These are phyloP conservation scores for Triglochin maritima DNA, from an alignment of 106 monocot species.

Conservation along the genomic window DNA sequence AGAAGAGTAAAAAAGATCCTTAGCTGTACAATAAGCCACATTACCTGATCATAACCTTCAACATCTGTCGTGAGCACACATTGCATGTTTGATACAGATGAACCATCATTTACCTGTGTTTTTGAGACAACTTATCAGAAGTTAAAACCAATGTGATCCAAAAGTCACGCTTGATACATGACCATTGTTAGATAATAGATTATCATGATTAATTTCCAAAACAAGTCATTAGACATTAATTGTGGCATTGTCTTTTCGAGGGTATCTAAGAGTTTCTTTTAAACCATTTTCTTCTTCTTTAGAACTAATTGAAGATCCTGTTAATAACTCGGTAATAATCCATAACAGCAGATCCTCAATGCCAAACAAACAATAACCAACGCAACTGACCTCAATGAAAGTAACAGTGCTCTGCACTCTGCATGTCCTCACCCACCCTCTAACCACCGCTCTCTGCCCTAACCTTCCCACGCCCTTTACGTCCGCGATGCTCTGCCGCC, in stretches of 20 bases:
- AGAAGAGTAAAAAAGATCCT: neutral
- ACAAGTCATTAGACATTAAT: too few species aligned
- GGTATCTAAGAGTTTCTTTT: neutral
- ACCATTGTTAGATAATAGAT: too few species aligned
- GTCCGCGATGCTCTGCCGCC: slow-evolving; percentile 54
- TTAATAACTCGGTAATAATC: neutral
- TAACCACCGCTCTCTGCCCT: slow-evolving; percentile 47
- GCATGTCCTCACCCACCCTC: slow-evolving; percentile 93
- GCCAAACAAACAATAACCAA: neutral
- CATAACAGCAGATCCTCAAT: neutral
- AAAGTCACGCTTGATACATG: neutral
- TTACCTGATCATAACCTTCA: slow-evolving; percentile 86
- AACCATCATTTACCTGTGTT: slow-evolving; percentile 89
- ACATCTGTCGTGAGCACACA: slow-evolving; percentile 72
- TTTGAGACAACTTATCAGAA: neutral
- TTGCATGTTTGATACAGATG: slow-evolving; percentile 92
- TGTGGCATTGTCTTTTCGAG: too few species aligned
- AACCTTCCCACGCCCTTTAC: slow-evolving; percentile 54
- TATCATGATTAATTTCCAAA: too few species aligned
- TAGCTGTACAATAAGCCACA: neutral
- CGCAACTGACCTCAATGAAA: slow-evolving; percentile 66
- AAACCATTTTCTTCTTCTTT: neutral
- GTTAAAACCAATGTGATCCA: neutral
- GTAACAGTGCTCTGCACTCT: slow-evolving; percentile 78
- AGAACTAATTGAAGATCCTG: neutral